Conservation (phyloP, 306 rosid genomes). For the Abrus pulchellus region DNA sequence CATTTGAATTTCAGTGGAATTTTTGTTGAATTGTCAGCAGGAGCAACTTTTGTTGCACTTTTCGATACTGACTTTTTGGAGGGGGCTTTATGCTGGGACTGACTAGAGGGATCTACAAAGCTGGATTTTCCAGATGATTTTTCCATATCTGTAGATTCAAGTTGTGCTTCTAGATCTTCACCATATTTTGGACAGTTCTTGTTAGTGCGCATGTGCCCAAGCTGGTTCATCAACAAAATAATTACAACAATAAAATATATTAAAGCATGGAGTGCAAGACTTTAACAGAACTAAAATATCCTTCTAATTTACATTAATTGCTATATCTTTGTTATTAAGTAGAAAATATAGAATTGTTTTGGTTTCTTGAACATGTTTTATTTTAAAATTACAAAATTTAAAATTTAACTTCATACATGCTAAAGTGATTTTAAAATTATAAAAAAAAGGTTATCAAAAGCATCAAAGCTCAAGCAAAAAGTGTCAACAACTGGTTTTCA, state of each 20-base stretch:
- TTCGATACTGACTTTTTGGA: slow-evolving; percentile 73
- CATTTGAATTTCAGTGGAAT: slow-evolving; percentile 89
- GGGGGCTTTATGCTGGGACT: slow-evolving; percentile 66
- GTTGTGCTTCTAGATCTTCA: slow-evolving; percentile 75
- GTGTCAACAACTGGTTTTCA: slow-evolving; percentile 14
- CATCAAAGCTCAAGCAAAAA: slow-evolving; percentile 28
- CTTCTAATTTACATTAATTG: not conserved
- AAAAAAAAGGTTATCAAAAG: not conserved
- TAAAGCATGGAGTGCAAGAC: slow-evolving; percentile 35
- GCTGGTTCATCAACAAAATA: slow-evolving; percentile 60
- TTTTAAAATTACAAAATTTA: slow-evolving; percentile 18
- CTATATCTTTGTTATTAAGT: slow-evolving; percentile 12
- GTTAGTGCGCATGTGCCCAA: slow-evolving; percentile 98
- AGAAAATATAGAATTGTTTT: not conserved
- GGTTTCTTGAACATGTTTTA: slow-evolving; percentile 20
- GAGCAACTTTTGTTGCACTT: slow-evolving; percentile 66
- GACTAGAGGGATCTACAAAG: slow-evolving; percentile 67
- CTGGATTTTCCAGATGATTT: slow-evolving; percentile 69
- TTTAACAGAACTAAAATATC: slow-evolving; percentile 10
- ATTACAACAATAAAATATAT: slow-evolving; percentile 28
- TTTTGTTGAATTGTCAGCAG: slow-evolving; percentile 61
- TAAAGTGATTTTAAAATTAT: not conserved
- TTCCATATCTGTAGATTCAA: slow-evolving; percentile 73
- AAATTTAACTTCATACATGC: not conserved
- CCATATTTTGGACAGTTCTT: slow-evolving; percentile 98